Evolutionary conservation across 805 yeast species (phyloP).

Genomic region (Wickerhamomyces rabaulensis): DNA sequence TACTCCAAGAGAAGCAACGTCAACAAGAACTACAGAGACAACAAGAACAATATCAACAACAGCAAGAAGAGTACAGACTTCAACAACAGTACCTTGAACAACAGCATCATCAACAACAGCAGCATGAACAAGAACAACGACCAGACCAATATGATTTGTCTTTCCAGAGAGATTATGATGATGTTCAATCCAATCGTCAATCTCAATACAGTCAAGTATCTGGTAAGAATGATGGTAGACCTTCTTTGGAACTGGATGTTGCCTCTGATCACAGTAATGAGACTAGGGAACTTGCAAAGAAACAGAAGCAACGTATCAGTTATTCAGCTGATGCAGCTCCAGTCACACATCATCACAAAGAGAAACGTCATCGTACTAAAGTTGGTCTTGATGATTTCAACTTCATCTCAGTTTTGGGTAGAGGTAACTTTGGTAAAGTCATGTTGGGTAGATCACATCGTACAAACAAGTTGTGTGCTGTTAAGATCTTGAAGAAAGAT

Average conservation of each 20-base stretch:
- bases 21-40: slow-evolving; percentile 7
- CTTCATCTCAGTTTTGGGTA: slow-evolving; percentile 91
- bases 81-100: slow-evolving; percentile 13
- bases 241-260: neutral
- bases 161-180: slow-evolving; percentile 12
- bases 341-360: slow-evolving; percentile 13
- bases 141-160: slow-evolving; percentile 15
- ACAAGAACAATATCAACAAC: slow-evolving; percentile 9
- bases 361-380: slow-evolving; percentile 50
- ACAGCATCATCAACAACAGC: slow-evolving; percentile 19
- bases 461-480: slow-evolving; percentile 80
- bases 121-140: slow-evolving; percentile 14
- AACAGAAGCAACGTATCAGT: slow-evolving; percentile 2
- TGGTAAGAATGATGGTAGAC: neutral
- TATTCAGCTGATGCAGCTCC: slow-evolving; percentile 4
- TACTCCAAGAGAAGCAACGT: slow-evolving; percentile 1
- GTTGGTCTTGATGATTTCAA: slow-evolving; percentile 94
- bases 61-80: slow-evolving; percentile 13
- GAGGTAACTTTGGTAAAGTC: slow-evolving; percentile 98
- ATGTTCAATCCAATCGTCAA: slow-evolving; percentile 1
- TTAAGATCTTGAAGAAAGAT: slow-evolving; percentile 93
- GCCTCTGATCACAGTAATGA: slow-evolving; percentile 1
- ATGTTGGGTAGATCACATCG: slow-evolving; percentile 93
- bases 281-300: slow-evolving; percentile 5
- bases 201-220: slow-evolving; percentile 1